These are phyloP conservation scores for Pseudonitzschia pungens DNA, from an alignment of 108 stramenopile genomes.

Conservation along the genomic window DNA sequence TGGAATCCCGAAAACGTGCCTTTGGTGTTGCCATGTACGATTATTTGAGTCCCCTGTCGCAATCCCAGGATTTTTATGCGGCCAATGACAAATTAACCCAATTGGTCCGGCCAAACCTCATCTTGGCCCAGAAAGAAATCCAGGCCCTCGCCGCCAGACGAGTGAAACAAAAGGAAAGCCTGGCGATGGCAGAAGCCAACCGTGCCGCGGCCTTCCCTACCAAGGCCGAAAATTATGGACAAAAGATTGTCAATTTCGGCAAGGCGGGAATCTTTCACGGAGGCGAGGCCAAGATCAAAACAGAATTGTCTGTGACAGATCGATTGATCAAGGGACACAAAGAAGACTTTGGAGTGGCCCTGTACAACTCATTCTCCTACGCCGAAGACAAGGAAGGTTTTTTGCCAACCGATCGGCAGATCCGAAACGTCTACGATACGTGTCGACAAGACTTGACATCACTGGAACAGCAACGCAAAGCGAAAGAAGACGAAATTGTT, in stretches of 20 bases:
- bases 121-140: slow-evolving; percentile 77
- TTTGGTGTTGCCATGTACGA: slow-evolving; percentile 86
- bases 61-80: slow-evolving; percentile 71
- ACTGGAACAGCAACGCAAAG: slow-evolving; percentile 40
- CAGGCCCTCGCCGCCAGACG: slow-evolving; percentile 62
- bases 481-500: slow-evolving; percentile 28
- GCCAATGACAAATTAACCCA: slow-evolving; percentile 62
- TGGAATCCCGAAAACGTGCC: slow-evolving; percentile 53
- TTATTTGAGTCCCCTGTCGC: slow-evolving; percentile 64
- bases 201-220: slow-evolving; percentile 61
- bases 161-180: slow-evolving; percentile 54
- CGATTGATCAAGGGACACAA: slow-evolving; percentile 64
- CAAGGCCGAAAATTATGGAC: slow-evolving; percentile 53
- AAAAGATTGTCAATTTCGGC: slow-evolving; percentile 70
- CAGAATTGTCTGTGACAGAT: slow-evolving; percentile 65
- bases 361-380: slow-evolving; percentile 55
- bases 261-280: slow-evolving; percentile 62
- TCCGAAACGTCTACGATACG: slow-evolving; percentile 71
- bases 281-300: slow-evolving; percentile 66
- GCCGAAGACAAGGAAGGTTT: slow-evolving; percentile 77
- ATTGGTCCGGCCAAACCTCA: slow-evolving; percentile 59
- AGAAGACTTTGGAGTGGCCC: slow-evolving; percentile 68
- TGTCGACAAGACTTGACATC: slow-evolving; percentile 57
- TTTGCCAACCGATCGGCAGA: slow-evolving; percentile 78
- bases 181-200: slow-evolving; percentile 55